Evolutionary conservation across 2,329 filamentous ascomycete species (phyloP), one percentile per base, ranked within the genome.

Genomic region (Paracoccidioides lutzii): DNA sequence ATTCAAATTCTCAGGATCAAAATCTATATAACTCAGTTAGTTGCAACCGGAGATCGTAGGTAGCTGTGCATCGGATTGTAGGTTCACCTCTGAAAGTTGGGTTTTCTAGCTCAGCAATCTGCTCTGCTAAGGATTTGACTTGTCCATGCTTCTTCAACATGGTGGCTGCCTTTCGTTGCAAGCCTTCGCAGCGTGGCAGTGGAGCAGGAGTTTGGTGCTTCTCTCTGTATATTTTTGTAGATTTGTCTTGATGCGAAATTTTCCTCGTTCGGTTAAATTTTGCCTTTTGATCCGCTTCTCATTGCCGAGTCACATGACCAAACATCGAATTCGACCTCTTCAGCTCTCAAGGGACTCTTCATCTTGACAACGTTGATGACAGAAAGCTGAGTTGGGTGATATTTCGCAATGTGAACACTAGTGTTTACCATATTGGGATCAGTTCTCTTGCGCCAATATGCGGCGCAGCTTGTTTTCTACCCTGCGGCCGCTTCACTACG

Each of bases 1-100:
- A 61, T 80, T 74, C 54, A 79, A 72, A 55, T 81, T 82, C 74
- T 94, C 89, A 0, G 88, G 88, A 67, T 95, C 89, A 66, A 87
- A 84, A 67, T 94, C 89, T 91, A 63, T 90, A 63, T 40, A 53
- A 28, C 10, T 22, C 35, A 15, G 37, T 52, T 6, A 52, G 44
- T 59, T 41, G 54, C 46, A 38, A 51, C 41, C n/a, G 12, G 10
- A 46, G 35, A 5, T 22, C 14, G 33, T 4, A 43, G 40, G 28
- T 56, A 58, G 22, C 53, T 57, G 35, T 43, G 45, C 45, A 50
- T 22, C 54, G 57, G 57, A 37, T 61, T 55, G 44, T 42, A 4
- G 33, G 45, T 52, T 53, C 71, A 87, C 85, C 85, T 71, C 81
- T 81, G 1, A 75, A 75, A 50, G 81, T 76, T 45, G 78, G 76